Evolutionary conservation across 495 filamentous ascomycete species (phyloP).

Genomic region (Xanthoparmelia taractica): DNA sequence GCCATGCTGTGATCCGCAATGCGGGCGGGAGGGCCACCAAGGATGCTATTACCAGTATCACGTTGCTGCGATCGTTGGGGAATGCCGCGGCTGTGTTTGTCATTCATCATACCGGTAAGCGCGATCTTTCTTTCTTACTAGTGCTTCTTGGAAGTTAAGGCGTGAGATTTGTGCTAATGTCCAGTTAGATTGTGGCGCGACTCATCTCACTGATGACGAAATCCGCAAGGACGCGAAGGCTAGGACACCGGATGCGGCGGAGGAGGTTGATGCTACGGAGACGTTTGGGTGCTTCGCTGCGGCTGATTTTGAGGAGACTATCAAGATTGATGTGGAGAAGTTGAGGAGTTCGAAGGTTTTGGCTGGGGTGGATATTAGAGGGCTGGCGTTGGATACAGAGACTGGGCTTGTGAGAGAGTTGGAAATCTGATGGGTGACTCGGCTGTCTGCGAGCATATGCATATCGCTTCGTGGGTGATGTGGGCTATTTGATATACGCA

Average conservation of each 20-base stretch:
- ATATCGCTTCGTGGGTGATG: background rate
- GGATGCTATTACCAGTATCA: background rate
- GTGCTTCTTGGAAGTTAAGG: background rate
- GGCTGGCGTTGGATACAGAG: conserved; percentile 7
- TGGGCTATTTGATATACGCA: no score
- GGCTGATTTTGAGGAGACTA: conserved; percentile 6
- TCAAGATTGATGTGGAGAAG: conserved; percentile 11
- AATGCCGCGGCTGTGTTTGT: conserved; percentile 2
- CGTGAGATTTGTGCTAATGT: background rate
- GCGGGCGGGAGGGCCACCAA: conserved; percentile 1
- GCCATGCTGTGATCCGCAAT: background rate
- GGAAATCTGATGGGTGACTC: background rate
- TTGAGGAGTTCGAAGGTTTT: conserved; percentile 11
- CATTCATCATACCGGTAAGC: conserved; percentile 11
- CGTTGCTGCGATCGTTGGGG: conserved; percentile 4
- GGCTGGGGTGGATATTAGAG: conserved; percentile 14
- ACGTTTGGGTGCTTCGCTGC: background rate
- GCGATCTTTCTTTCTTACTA: background rate
- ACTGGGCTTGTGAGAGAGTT: conserved; percentile 9
- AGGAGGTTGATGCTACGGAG: background rate
- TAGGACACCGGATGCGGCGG: conserved; percentile 2
- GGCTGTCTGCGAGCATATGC: background rate
- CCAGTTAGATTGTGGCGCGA: background rate
- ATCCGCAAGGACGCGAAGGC: background rate
- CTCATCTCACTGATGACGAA: conserved; percentile 4